These are phyloP conservation scores for Gliomastix tumulicola DNA, from an alignment of 2,329 filamentous ascomycete genomes.

Conservation along the genomic window DNA sequence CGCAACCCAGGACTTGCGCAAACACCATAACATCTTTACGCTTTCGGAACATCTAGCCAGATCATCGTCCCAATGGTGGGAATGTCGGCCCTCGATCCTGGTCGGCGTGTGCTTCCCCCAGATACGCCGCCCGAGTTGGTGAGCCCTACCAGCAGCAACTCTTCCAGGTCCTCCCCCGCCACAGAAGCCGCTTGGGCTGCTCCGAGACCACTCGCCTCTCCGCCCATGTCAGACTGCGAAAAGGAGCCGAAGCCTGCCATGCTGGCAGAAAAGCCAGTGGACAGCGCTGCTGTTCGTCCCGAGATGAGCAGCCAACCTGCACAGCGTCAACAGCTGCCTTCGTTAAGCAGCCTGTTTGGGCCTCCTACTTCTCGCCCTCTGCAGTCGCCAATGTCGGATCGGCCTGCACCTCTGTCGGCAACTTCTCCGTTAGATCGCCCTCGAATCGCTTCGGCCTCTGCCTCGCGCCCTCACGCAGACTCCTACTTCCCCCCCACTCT, in stretches of 20 bases:
- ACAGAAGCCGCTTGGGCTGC: constrained; percentile 5
- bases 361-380: constrained; percentile 35
- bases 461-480: constrained; percentile 28
- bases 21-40: no score
- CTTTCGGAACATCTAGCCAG: no score
- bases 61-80: constrained; percentile 55
- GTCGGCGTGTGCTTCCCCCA: constrained; percentile 41
- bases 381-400: constrained; percentile 39
- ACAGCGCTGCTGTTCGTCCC: no score
- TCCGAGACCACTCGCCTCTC: constrained; percentile 32
- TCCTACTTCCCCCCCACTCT: constrained; percentile 39
- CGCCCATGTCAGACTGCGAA: constrained; percentile 54
- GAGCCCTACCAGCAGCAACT: constrained; percentile 42
- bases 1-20: no score
- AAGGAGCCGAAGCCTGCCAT: constrained; percentile 27
- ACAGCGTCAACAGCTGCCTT: constrained; percentile 42
- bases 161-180: constrained; percentile 25
- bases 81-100: constrained; percentile 41
- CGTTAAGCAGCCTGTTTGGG: constrained; percentile 50
- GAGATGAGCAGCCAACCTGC: constrained; percentile 10
- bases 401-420: constrained; percentile 30
- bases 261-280: constrained; percentile 22
- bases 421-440: constrained; percentile 41
- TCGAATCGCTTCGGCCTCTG: constrained; percentile 27
- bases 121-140: constrained; percentile 48